These are phyloP conservation scores for Neoboletus magnificus DNA, from an alignment of 768 basidiomycete species.

Conservation along the genomic window DNA sequence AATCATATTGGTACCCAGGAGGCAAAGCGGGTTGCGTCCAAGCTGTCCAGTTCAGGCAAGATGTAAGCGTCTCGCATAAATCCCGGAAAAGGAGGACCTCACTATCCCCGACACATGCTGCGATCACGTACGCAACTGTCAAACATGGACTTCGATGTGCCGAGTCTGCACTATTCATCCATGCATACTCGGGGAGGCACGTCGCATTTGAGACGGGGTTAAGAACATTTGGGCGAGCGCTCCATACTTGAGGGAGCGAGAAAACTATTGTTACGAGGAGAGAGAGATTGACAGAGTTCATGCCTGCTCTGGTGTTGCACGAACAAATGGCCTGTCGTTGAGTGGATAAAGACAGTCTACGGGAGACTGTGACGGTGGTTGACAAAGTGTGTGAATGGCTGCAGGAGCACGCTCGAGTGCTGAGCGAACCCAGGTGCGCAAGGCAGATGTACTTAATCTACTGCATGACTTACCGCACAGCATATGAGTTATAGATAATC, in stretches of 20 bases:
- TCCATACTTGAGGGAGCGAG: constrained; percentile 4
- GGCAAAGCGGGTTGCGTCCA: constrained; percentile 27
- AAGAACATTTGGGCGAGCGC: constrained; percentile 9
- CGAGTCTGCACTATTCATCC: constrained; percentile 29
- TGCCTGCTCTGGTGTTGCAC: background rate
- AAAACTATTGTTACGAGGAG: background rate
- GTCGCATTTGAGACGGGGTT: constrained; percentile 9
- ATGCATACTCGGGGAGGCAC: constrained; percentile 17
- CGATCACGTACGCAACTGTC: constrained; percentile 31
- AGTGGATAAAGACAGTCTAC: background rate
- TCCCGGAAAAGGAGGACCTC: constrained; percentile 2
- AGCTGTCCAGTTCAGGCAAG: constrained; percentile 5
- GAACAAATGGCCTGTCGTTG: background rate
- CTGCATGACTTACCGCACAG: background rate
- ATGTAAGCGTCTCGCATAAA: background rate
- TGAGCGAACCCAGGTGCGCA: background rate
- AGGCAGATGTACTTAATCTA: no score
- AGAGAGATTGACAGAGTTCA: background rate
- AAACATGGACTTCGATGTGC: constrained; percentile 20
- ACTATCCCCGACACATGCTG: constrained; percentile 26
- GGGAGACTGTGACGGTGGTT: background rate
- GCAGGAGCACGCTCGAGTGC: background rate
- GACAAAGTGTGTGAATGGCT: background rate
- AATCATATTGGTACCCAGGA: constrained; percentile 15
- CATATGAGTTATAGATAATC: background rate